A percentile compares a stretch with the other conserved stretches of the same genome.
These are phyloP conservation scores for Coemansia sp. DNA, from an alignment of 192 early-diverging fungal genomes.

Conservation along the genomic window DNA sequence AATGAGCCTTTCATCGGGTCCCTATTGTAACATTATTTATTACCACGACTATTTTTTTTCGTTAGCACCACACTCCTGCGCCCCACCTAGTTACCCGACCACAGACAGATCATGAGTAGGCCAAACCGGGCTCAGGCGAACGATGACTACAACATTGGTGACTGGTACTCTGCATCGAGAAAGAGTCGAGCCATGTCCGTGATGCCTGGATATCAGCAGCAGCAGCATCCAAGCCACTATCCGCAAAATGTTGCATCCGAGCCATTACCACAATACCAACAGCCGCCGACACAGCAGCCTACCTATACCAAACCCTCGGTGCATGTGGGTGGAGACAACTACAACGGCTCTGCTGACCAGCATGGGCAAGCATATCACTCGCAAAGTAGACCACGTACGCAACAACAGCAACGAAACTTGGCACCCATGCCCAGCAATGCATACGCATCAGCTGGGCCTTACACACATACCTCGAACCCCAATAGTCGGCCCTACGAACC, in stretches of 20 bases:
- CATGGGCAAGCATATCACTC: neutral
- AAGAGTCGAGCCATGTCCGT: constrained; percentile 32
- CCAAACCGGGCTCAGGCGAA: constrained; percentile 21
- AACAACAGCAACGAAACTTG: neutral
- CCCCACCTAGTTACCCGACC: neutral
- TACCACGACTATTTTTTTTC: neutral
- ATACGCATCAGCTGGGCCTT: neutral
- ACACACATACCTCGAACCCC: neutral
- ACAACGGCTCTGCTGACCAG: neutral
- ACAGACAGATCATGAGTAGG: constrained; percentile 5
- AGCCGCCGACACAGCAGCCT: neutral
- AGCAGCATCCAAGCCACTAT: constrained; percentile 9
- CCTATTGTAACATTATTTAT: constrained; percentile 4
- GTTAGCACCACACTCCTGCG: neutral
- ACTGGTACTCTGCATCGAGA: constrained; percentile 47
- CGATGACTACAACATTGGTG: constrained; percentile 31
- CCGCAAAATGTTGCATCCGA: constrained; percentile 8
- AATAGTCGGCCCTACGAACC: neutral
- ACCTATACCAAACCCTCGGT: neutral
- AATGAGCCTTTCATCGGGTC: neutral
- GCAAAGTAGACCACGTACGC: constrained; percentile 2
- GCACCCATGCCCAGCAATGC: neutral
- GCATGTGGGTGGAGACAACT: neutral
- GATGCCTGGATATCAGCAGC: constrained; percentile 17
- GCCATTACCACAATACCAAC: constrained; percentile 11